Evolutionary conservation across 73 alveolate genomes (phyloP), one percentile per base, ranked within the genome.

Genomic region (Paramecium pentaurelia): DNA sequence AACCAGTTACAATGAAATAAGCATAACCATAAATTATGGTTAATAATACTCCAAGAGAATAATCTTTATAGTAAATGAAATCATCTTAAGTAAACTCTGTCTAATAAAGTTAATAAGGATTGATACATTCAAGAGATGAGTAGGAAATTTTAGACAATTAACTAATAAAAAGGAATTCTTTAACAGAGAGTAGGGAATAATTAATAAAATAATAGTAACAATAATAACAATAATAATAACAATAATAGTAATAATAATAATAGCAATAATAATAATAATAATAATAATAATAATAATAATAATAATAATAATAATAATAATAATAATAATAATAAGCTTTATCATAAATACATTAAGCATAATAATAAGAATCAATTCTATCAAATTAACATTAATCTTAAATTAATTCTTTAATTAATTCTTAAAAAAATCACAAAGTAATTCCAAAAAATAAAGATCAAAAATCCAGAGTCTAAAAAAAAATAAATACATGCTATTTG

Each of bases 401-500:
- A n/a, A 12, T 49, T n/a, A 49, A 49, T n/a, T 14, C 60, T 8
- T 14, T 12, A n/a, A 12, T 49, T 4, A 49, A 49, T n/a, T 49
- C 60, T 16, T 49, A 49, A 12, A 49, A 49, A 49, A 49, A 60
- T 27, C 25, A 4, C 9, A 58, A 28, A 27, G 94, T 95, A 0
- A 86, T 95, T 37, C 86, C 54, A 11, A 95, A 95, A 60, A 77
- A 94, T 30, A 60, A 85, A 18, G 96, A 95, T 27, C 40, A 86
- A 68, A 95, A 88, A 58, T 59, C 90, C 0, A 88, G 93, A 83
- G 86, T 95, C 25, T 16, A 44, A 60, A 32, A 47, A 34, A 86
- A 93, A 27, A 92, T 95, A 8, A 38, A 34, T 25, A 42, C 90
- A 14, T 71, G 93, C 16, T 93, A 88, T 88, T 89, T 93, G 94